Evolutionary conservation across 2,329 filamentous ascomycete species (phyloP), one percentile per base, ranked within the genome.

Genomic region (Chlorencoelia australis): DNA sequence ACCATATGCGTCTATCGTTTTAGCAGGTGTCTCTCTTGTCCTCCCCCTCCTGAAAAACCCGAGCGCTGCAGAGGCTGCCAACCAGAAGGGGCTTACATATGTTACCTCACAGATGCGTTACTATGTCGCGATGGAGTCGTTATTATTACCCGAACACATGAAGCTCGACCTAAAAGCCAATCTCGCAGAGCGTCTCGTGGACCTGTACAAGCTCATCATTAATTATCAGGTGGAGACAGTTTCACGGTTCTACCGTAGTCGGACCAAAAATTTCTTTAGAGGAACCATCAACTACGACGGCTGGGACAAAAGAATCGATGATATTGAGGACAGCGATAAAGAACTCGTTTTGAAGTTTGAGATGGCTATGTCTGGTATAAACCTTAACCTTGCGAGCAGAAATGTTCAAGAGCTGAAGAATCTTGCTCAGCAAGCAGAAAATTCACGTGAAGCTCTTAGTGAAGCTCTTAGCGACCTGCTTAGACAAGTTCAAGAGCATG

Each of bases 1-100:
- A 2, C 55, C 56, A 2, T 45, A 55, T 30, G 58, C 54, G 13
- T 58, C 56, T 5, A 34, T 58, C 6, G 51, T 40, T 2, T 57
- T 53, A 55, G 52, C 52, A 3, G 63, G 61, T 45, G 55, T 63
- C 43, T 59, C 50, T 43, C 33, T 61, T 13, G 30, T 61, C 27
- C 51, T 63, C 2, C 58, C 59, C 0, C 46, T 62, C 3, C 49
- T 63, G 26, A 57, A 47, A 6, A 58, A 56, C 29, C 54, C 52
- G 4, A 37, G 13, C 6, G 43, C 44, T 1, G 56, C 48, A 7
- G 43, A 54, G 0, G 49, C 50, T 27, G 58, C 54, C 8, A 59
- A 58, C 33, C 20, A 25, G 2, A 42, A 55, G 7, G 59, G 60
- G 0, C 56, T 64, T 19, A 40, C 38, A 9, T 59, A 60, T 34